These are phyloP conservation scores for Cornus controversa DNA, from an alignment of 148 eudicot genomes.

Conservation along the genomic window DNA sequence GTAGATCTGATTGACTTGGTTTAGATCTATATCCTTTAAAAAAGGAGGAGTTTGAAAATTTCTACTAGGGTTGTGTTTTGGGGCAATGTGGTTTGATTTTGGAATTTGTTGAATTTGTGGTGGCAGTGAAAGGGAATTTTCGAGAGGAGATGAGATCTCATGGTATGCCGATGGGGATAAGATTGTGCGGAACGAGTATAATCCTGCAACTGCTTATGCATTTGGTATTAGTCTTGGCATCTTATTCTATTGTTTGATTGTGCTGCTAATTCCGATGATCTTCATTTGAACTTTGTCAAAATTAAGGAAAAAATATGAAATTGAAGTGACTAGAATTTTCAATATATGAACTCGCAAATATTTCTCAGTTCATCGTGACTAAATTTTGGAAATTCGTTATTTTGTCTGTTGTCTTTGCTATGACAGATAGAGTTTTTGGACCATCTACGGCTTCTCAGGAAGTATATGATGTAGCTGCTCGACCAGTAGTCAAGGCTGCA, in stretches of 20 bases:
- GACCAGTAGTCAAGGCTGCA: conserved; percentile 88
- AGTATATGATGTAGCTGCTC: conserved; percentile 91
- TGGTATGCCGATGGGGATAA: conserved; percentile 97
- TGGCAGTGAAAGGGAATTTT: conserved; percentile 80
- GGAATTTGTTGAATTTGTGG: conserved; percentile 14
- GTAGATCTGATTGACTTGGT: conserved; percentile 33
- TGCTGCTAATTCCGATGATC: not conserved
- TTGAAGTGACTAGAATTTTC: not conserved
- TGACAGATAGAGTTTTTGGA: conserved; percentile 90
- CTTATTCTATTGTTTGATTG: conserved; percentile 4
- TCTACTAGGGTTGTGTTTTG: conserved; percentile 13
- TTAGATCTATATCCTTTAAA: conserved; percentile 24
- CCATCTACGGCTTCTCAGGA: conserved; percentile 70
- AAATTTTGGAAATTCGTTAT: not conserved
- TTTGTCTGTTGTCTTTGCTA: not conserved
- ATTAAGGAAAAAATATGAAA: not conserved
- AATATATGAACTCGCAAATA: too few relatives aligned
- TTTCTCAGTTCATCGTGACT: not conserved
- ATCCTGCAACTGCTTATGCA: conserved; percentile 80
- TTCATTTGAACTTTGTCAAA: not conserved
- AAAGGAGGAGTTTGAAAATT: conserved; percentile 6
- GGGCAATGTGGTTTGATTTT: conserved; percentile 15
- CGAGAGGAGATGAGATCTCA: conserved; percentile 80
- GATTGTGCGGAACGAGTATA: conserved; percentile 79
- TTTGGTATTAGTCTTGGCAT: conserved; percentile 51